A percentile compares a stretch with the other conserved stretches of the same genome.
phyloP scores from a whole-genome alignment of 2,329 filamentous ascomycete genomes.

The Neocucurbitaria cava region DNA sequence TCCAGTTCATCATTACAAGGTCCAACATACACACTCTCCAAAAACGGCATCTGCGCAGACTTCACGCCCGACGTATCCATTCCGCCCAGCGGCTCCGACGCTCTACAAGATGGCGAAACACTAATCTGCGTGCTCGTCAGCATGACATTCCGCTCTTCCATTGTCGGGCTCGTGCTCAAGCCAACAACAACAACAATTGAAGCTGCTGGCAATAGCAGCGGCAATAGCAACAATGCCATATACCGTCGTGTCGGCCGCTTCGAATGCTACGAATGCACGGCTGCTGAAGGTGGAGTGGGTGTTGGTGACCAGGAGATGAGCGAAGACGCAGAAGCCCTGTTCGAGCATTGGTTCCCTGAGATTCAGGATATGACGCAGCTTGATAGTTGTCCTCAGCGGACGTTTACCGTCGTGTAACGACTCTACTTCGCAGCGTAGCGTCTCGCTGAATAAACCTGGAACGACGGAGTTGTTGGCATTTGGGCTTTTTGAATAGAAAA shows the following conservation, averaged over 20 bases:
- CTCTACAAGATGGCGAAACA: conserved; percentile 35
- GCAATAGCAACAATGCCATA: conserved; percentile 9
- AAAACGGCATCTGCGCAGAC: conserved; percentile 39
- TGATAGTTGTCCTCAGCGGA: conserved; percentile 38
- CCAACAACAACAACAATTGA: no score
- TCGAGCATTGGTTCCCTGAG: conserved; percentile 46
- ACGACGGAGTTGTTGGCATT: no score
- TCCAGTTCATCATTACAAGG: no score
- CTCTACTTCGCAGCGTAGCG: no score
- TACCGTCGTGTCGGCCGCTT: conserved; percentile 45
- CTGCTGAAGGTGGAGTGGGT: conserved; percentile 26
- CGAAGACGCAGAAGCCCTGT: conserved; percentile 45
- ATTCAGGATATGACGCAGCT: conserved; percentile 46
- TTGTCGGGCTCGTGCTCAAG: conserved; percentile 44
- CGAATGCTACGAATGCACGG: conserved; percentile 46
- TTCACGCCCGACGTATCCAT: conserved; percentile 44
- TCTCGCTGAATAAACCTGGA: no score
- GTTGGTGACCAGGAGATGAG: conserved; percentile 40
- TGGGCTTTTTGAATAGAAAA: no score
- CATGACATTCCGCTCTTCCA: conserved; percentile 47
- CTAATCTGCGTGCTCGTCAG: conserved; percentile 43
- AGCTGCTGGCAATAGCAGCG: no score
- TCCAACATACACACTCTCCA: conserved; percentile 30
- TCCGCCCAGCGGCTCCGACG: conserved; percentile 35
- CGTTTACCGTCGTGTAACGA: conserved; percentile 38